Percentiles rank a stretch among this genome's conserved stretches.
Evolutionary conservation across 2,329 filamentous ascomycete genomes (phyloP).

Genomic region (Pseudogymnoascus sp.): DNA sequence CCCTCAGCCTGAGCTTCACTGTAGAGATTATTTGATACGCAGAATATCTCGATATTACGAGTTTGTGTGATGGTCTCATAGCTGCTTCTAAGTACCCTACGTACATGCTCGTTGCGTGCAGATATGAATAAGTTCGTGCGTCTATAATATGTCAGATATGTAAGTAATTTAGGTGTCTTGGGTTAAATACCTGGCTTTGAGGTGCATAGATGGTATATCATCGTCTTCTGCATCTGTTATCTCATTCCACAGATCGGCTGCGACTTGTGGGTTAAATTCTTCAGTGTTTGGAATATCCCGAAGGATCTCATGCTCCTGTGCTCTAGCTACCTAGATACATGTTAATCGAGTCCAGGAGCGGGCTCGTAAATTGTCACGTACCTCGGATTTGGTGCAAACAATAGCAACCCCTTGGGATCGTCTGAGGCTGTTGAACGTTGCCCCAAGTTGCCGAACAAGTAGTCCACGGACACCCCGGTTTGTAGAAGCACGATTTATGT

Average conservation of each 20-base stretch:
- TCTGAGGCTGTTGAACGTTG: slow-evolving; percentile 12
- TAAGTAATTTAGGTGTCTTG: not conserved
- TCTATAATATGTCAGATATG: slow-evolving; percentile 9
- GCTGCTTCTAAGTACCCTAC: not conserved
- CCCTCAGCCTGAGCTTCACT: not conserved
- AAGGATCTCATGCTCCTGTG: slow-evolving; percentile 11
- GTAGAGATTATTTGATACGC: slow-evolving; percentile 14
- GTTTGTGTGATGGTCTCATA: slow-evolving; percentile 6
- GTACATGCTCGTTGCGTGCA: slow-evolving; percentile 13
- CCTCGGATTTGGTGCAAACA: slow-evolving; percentile 16
- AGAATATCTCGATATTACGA: slow-evolving; percentile 12
- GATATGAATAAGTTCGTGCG: slow-evolving; percentile 11
- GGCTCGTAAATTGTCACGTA: not conserved
- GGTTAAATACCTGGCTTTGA: not conserved
- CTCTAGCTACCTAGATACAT: slow-evolving; percentile 8
- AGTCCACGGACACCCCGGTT: slow-evolving; percentile 12
- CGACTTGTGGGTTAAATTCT: slow-evolving; percentile 10
- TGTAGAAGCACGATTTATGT: slow-evolving; percentile 13
- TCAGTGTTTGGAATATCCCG: slow-evolving; percentile 12
- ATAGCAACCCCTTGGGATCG: slow-evolving; percentile 14
- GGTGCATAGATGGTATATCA: not conserved
- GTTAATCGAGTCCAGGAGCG: not conserved
- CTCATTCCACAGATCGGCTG: not conserved
- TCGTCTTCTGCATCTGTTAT: not conserved
- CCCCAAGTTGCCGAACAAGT: slow-evolving; percentile 12